Conservation (phyloP, 441 rosid species). For the Populus hybrid region DNA sequence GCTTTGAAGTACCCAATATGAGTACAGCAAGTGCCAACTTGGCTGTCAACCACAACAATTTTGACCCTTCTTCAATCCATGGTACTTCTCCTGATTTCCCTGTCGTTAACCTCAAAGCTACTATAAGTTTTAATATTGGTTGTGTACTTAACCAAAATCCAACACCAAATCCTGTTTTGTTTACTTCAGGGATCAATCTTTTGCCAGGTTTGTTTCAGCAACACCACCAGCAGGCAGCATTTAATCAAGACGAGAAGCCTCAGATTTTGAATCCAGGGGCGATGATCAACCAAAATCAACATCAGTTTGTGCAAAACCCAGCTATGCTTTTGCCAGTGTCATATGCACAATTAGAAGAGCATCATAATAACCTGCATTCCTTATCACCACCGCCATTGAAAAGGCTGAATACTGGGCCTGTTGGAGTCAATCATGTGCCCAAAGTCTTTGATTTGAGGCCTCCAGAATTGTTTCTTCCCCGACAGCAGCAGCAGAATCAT, state of each 20-base stretch:
- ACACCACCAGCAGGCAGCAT: constrained; percentile 18
- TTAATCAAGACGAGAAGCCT: constrained; percentile 42
- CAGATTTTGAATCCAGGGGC: constrained; percentile 37
- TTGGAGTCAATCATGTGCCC: constrained; percentile 21
- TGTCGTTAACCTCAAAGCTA: constrained; percentile 26
- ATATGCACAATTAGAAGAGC: constrained; percentile 29
- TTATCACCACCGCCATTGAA: constrained; percentile 40
- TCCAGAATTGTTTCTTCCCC: background rate
- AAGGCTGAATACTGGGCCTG: constrained; percentile 41
- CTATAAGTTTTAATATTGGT: constrained; percentile 14
- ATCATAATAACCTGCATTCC: constrained; percentile 28
- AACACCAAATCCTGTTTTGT: constrained; percentile 11
- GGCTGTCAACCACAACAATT: constrained; percentile 20
- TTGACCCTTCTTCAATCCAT: constrained; percentile 21
- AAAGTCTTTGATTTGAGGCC: constrained; percentile 14
- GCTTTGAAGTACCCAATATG: constrained; percentile 25
- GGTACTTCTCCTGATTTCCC: constrained; percentile 27
- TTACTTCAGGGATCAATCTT: constrained; percentile 25
- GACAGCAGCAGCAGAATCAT: constrained; percentile 31
- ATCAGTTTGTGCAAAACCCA: constrained; percentile 37
- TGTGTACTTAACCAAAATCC: constrained; percentile 15
- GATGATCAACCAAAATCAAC: constrained; percentile 50
- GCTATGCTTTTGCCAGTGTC: no score
- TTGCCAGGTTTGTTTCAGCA: constrained; percentile 28
- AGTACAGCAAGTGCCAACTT: constrained; percentile 20